Base-by-base conservation (phyloP, 2,329 filamentous ascomycete genomes). In the Fusarium concolor region DNA sequence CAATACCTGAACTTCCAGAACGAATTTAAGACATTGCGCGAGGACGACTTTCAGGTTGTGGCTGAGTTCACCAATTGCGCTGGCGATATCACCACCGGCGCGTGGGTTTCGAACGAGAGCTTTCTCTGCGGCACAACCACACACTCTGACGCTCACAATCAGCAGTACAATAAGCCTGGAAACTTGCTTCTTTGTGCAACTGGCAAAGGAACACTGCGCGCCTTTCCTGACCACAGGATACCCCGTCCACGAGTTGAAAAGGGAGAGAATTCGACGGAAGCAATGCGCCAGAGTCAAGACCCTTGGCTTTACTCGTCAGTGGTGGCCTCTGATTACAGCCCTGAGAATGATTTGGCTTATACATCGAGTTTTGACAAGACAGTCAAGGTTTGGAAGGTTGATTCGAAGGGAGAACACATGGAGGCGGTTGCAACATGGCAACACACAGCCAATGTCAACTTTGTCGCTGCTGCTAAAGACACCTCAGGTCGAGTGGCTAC, bases 221-320 rank as follows among this genome's bases (percentile, higher is more conserved):
- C 86, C 0, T 85, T 85, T 69, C 77, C 86, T 0, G 83, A 89
- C 41, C 88, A 90, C 68, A 82, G 86, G 1, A 85, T 90, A 18
- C 76, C 81, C 2, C 83, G 88, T 3, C 86, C 87, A 0, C 60
- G 84, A 0, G 82, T 89, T 1, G 76, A 82, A 14, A 83, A 82
- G 53, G 83, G 83, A 0, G 85, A 87, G 18, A 90, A 89, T 67
- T 80, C 86, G 0, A 82, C 83, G 4, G 78, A 83, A 3, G 85
- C 85, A 0, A 89, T 89, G 87, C 80, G 84, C 3, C 80, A 82
- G 62, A 87, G 83, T 38, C 87, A 89, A 63, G 86, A 88, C 47
- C 86, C 85, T 0, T 90, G 88, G 87, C 78, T 90, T 0, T 90
- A 89, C 68, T 85, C 86, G 0, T 89, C 88, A 0, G 87, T 90